Base-by-base conservation (phyloP, 2,329 filamentous ascomycete genomes). In the Tolypocladium amazonense region DNA sequence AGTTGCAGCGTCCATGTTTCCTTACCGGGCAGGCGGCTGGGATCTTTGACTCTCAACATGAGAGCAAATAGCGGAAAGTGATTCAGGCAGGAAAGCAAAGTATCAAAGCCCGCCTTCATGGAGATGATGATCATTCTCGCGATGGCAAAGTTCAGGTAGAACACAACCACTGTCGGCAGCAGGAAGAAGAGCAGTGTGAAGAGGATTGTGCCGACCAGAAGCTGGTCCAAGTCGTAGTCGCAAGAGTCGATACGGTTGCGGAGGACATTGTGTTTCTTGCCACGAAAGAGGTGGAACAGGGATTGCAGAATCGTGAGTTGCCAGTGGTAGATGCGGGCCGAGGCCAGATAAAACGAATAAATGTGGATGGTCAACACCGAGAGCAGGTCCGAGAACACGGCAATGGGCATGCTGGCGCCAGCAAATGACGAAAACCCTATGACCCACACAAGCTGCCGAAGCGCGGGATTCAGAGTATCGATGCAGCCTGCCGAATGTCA, bases 161-260 rank as follows among this genome's bases (percentile, higher is more conserved):
- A 99, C 52, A 99, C 94, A 58, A 93, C 85, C 30, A 99, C 92
- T 0, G 94, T 99, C 0, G 94, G 94, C 4, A 99, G 79, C 20
- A 99, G 81, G 72, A 97, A 99, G 76, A 96, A 96, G 1, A 99
- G 82, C 9, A 99, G 79, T 0, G 94, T 97, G 71, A 99, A 99
- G 25, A 99, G 79, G 61, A 99, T 97, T 0, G 94, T 99, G 62
- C 94, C 94, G 9, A 99, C 87, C 8, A 99, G 86, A 4, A 99
- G 84, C 75, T 99, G 95, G 71, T 99, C 94, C 30, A 99, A 83
- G 71, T 97, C 94, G 75, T 99, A 99, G 76, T 97, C 94, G 79
- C 94, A 99, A 55, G 92, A 96, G 72, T 99, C 94, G 68, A 99
- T 97, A 75, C 94, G 92, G 70, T 97, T 96, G 62, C 95, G 89